Base-by-base conservation (phyloP, 2,329 filamentous ascomycete genomes). In the Cercospora sesami region DNA sequence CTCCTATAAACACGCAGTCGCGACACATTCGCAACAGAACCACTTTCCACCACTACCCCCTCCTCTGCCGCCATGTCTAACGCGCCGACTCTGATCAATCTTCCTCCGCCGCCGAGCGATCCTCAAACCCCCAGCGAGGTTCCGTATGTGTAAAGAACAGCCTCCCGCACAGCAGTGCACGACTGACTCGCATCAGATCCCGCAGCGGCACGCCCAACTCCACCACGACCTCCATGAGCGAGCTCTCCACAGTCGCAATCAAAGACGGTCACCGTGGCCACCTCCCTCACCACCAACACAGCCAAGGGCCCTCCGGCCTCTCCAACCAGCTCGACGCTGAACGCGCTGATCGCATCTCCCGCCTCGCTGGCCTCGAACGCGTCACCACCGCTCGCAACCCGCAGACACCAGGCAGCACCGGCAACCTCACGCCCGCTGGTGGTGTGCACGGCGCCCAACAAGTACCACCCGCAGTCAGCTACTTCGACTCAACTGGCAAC, bases 191-290 rank as follows among this genome's bases (percentile, higher is more conserved):
- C 12, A 30, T 23, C 66, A 68, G 68, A 69, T 75, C 73, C 53
- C 73, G 72, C 72, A 96, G 93, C 72, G 94, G 94, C 76, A 98
- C 94, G 2, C 94, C 94, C 3, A 97, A 95, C 72, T 96, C 93
- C 73, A 91, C 91, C 48, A 96, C 92, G 3, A 97, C 94, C 12
- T 96, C 93, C 62, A 90, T 98, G 76, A 97, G 93, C 28, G 90
- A 93, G 48, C 86, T 98, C 59, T 96, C 93, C 16, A 97, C 94
- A 18, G 95, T 93, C 12, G 94, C 94, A 62, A 97, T 97, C 85
- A 97, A 97, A 81, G 94, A 98, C 78, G 94, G 94, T 74, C 93
- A 97, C 77, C 91, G 93, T 69, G 94, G 94, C 71, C 89, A 93
- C 77, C 85, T 90, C 30, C 87, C 89, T 30, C 86, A 89, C 65